Evolutionary conservation across 495 filamentous ascomycete species (phyloP).

Genomic region (Aspergillus sclerotiicarbonarius): DNA sequence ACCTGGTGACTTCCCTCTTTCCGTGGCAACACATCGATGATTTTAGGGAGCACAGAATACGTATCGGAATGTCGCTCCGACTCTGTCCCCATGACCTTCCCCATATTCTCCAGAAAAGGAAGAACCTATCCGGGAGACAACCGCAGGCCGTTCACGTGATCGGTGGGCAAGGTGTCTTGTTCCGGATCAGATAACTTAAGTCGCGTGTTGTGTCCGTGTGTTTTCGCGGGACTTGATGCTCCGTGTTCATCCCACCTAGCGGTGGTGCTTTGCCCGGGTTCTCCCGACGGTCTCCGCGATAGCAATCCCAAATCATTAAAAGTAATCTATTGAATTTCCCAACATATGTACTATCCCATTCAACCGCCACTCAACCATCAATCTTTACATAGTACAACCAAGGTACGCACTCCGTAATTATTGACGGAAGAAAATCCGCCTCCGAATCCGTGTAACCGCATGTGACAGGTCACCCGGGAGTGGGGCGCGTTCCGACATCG

Average conservation of each 20-base stretch:
- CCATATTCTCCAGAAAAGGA: neutral
- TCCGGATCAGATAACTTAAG: constrained; percentile 23
- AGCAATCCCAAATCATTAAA: no score
- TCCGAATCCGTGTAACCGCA: neutral
- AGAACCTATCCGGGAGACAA: neutral
- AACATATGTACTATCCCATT: neutral
- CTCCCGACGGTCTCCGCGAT: no score
- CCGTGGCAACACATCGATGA: neutral
- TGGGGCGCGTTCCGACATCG: constrained; percentile 13
- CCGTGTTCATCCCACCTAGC: constrained; percentile 13
- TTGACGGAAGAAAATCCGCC: neutral
- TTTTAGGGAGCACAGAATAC: neutral
- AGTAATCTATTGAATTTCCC: neutral
- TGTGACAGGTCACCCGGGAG: constrained; percentile 3
- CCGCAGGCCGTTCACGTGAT: constrained; percentile 6
- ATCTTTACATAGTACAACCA: neutral
- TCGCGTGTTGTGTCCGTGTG: neutral
- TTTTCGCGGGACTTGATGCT: constrained; percentile 4
- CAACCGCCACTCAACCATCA: neutral
- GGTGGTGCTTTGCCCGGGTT: neutral
- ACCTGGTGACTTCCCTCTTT: neutral
- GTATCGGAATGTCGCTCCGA: neutral
- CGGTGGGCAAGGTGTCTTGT: neutral
- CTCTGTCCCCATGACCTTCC: neutral
- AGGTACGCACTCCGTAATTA: neutral